Evolutionary conservation across 2,329 filamentous ascomycete genomes (phyloP), one percentile per base, ranked within the genome.

Genomic region (Paecilomyces dactylethromorphus): DNA sequence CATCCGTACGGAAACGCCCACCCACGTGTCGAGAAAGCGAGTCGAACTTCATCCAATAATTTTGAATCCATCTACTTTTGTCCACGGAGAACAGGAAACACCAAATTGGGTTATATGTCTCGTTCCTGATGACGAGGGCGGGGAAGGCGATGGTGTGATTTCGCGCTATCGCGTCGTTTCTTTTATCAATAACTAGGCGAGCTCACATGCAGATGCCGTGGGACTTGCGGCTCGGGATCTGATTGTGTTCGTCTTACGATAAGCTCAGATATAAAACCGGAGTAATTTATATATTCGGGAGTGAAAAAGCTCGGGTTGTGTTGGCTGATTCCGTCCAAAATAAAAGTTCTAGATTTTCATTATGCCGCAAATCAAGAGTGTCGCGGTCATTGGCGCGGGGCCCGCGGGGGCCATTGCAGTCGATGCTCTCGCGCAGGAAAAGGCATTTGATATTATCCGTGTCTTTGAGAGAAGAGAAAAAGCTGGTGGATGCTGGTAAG

Each of bases 381-480:
- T 87, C 12, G 85, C 84, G 18, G 78, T 87, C 5, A 84, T 87
- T 64, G 85, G 85, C 6, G 78, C 83, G 2, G 85, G 85, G 5
- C 85, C 85, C 6, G 78, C 82, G 2, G 85, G 85, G 2, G 82
- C 82, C 12, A 86, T 87, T 58, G 72, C 84, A 0, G 79, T 85
- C 2, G 84, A 87, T 73, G 84, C 85, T 3, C 70, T 87, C 31
- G 79, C 78, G 26, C 78, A 84, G 66, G 85, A 88, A 67, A 76
- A 83, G 61, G 67, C 73, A 0, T 87, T 87, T 64, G 81, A 86
- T 59, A 69, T 76, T 1, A 83, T 87, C 57, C 78, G 82, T 5
- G 83, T 87, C 0, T 88, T 87, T 66, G 85, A 88, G 66, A 76
- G 85, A 29, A 79, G 84, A 55, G 82, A 85, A 60, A 78, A 76